Conservation (phyloP, 73 alveolate genomes). For the Paramecium caudatum region DNA sequence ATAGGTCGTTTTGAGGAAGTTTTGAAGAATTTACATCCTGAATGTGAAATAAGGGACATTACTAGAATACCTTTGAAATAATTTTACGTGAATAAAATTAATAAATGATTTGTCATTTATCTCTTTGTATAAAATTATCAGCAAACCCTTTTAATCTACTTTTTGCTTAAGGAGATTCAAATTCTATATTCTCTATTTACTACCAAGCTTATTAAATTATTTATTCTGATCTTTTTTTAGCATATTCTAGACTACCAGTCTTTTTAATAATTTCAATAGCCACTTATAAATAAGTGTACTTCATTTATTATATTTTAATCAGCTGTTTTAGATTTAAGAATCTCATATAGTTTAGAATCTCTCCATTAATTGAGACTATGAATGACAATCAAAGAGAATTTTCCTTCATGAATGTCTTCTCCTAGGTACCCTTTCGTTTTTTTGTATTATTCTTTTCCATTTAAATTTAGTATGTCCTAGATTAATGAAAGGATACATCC, state of each 20-base stretch:
- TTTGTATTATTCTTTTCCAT: conserved; percentile 81
- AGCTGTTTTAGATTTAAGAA: conserved; percentile 82
- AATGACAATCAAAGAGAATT: conserved; percentile 89
- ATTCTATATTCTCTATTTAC: conserved; percentile 35
- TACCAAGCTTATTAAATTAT: conserved; percentile 77
- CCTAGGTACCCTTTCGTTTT: conserved; percentile 86
- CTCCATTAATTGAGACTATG: conserved; percentile 77
- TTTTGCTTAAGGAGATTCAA: conserved; percentile 74
- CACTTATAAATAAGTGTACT: neutral
- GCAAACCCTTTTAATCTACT: conserved; percentile 34
- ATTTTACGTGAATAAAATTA: too few species aligned
- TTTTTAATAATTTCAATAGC: conserved; percentile 83
- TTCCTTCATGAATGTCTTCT: conserved; percentile 96
- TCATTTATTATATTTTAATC: conserved; percentile 82
- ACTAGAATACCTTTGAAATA: conserved; percentile 42
- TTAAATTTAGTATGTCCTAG: conserved; percentile 86
- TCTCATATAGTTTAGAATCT: conserved; percentile 81
- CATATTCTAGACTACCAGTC: conserved; percentile 83
- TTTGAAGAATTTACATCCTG: conserved; percentile 20
- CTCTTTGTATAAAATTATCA: conserved; percentile 33
- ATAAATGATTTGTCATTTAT: neutral
- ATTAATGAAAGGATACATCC: conserved; percentile 71
- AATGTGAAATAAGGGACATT: conserved; percentile 23
- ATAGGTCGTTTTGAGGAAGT: conserved; percentile 32
- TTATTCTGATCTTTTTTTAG: conserved; percentile 79